Conservation (phyloP, 805 yeast species). For the Kluyveromyces siamensis region DNA sequence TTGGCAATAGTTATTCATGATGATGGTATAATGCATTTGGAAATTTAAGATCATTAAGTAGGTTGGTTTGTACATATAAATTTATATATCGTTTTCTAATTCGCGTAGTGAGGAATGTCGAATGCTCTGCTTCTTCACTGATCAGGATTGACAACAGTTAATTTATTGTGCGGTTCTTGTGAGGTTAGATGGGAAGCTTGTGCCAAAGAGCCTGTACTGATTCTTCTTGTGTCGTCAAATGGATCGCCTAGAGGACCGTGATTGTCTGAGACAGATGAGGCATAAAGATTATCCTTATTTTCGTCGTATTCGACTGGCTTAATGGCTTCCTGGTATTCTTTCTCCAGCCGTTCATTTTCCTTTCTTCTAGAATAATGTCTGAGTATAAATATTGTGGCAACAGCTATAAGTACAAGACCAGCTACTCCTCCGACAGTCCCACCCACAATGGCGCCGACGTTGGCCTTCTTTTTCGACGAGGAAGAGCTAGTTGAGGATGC, state of each 20-base stretch:
- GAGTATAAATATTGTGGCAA: slow-evolving; percentile 31
- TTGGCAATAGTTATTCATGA: no score
- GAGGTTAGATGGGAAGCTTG: slow-evolving; percentile 64
- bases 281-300: slow-evolving; percentile 24
- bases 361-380: slow-evolving; percentile 30
- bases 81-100: background rate
- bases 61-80: background rate
- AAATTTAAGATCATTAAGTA: background rate
- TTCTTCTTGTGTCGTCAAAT: slow-evolving; percentile 69
- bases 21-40: background rate
- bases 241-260: slow-evolving; percentile 40
- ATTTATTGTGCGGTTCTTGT: slow-evolving; percentile 51
- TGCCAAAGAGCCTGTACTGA: slow-evolving; percentile 79
- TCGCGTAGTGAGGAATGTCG: background rate
- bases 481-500: slow-evolving; percentile 6
- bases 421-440: slow-evolving; percentile 51
- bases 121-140: slow-evolving; percentile 18
- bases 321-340: slow-evolving; percentile 49
- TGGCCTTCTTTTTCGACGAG: slow-evolving; percentile 12
- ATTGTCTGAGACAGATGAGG: slow-evolving; percentile 9
- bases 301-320: slow-evolving; percentile 34
- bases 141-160: slow-evolving; percentile 87
- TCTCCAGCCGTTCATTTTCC: slow-evolving; percentile 43
- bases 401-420: slow-evolving; percentile 36
- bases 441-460: slow-evolving; percentile 53